Conservation (phyloP, 805 yeast genomes). For the Lachancea kluyveri region DNA sequence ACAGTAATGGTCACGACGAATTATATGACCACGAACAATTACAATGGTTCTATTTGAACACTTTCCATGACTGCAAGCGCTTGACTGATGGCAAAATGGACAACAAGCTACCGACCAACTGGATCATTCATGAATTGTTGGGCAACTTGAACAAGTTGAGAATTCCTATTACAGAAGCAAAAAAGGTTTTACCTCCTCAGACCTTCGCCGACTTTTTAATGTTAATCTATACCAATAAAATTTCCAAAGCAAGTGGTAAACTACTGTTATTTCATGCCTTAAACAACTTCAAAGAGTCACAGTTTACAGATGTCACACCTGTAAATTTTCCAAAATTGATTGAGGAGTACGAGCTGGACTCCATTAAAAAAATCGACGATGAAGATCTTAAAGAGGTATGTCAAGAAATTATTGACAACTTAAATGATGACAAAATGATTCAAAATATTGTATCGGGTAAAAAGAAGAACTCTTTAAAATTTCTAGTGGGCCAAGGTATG, state of each 20-base stretch:
- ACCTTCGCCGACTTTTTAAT: conserved; percentile 50
- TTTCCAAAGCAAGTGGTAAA: conserved; percentile 68
- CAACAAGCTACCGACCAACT: conserved; percentile 51
- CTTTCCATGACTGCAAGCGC: conserved; percentile 31
- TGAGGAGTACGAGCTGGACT: conserved; percentile 44
- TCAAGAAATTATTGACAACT: conserved; percentile 35
- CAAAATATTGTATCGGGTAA: conserved; percentile 51
- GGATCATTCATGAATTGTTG: conserved; percentile 76
- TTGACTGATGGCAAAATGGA: conserved; percentile 23
- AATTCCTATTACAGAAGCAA: conserved; percentile 26
- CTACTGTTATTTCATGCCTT: conserved; percentile 57
- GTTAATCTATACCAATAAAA: conserved; percentile 37
- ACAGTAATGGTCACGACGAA: conserved; percentile 30
- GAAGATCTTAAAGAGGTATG: conserved; percentile 40
- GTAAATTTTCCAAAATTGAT: conserved; percentile 40
- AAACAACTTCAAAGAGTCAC: conserved; percentile 37
- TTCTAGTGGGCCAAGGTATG: conserved; percentile 81
- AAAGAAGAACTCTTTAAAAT: conserved; percentile 60
- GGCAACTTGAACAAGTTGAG: conserved; percentile 59
- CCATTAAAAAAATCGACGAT: conserved; percentile 27
- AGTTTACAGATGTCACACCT: conserved; percentile 14
- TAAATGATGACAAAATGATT: conserved; percentile 46
- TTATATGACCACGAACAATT: conserved; percentile 31
- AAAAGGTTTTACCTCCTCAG: conserved; percentile 32
- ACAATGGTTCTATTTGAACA: conserved; percentile 44